Percentiles rank a stretch among this genome's conserved stretches.
phyloP scores from a whole-genome alignment of 768 basidiomycete species.

The Mycena kentingensis region DNA sequence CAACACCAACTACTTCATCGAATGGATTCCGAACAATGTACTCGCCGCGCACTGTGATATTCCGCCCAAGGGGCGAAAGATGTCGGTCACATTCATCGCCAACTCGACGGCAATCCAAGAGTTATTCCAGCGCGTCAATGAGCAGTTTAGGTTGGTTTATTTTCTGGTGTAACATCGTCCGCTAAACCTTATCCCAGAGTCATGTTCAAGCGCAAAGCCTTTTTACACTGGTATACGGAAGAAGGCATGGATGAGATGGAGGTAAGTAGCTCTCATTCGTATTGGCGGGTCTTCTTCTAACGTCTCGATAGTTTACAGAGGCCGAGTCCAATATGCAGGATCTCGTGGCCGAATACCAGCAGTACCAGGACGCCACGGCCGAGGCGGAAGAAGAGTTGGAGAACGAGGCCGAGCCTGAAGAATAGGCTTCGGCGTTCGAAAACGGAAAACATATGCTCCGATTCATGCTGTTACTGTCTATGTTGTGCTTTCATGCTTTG shows the following conservation, averaged over 20 bases:
- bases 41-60: constrained; percentile 98
- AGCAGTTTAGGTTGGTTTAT: too few species aligned
- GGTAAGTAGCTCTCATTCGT: constrained; percentile 32
- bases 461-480: too few species aligned
- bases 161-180: too few species aligned
- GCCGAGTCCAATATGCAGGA: constrained; percentile 99
- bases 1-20: constrained; percentile 96
- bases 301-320: constrained; percentile 77
- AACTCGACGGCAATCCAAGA: constrained; percentile 98
- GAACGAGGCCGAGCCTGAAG: too few species aligned
- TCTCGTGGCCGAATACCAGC: constrained; percentile 96
- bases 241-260: constrained; percentile 99
- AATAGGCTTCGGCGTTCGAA: too few species aligned
- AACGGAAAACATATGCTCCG: too few species aligned
- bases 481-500: too few species aligned
- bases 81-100: constrained; percentile 96
- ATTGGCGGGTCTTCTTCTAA: neutral
- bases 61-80: constrained; percentile 91
- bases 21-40: constrained; percentile 99
- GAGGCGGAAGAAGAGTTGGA: too few species aligned
- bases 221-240: constrained; percentile 98
- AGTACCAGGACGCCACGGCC: constrained; percentile 89
- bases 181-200: too few species aligned
- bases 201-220: constrained; percentile 99
- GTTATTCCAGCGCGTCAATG: constrained; percentile 97